Conservation (phyloP, 805 yeast species). For the Yamadazyma endophytica region DNA sequence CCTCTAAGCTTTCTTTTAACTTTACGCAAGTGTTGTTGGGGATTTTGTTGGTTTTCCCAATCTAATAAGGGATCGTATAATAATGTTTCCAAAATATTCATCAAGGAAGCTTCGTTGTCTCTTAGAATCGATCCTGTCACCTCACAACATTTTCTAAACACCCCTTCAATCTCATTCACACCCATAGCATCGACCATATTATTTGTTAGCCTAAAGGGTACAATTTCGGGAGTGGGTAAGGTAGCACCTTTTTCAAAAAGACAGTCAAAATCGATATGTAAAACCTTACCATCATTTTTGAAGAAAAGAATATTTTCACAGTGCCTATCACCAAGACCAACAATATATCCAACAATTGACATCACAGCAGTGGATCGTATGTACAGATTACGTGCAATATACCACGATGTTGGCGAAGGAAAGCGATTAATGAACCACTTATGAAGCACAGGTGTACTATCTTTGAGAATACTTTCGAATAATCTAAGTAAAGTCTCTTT, state of each 20-base stretch:
- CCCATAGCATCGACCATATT: slow-evolving; percentile 95
- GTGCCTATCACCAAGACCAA: slow-evolving; percentile 96
- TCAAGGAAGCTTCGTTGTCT: slow-evolving; percentile 73
- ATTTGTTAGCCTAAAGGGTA: slow-evolving; percentile 87
- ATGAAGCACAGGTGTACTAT: slow-evolving; percentile 67
- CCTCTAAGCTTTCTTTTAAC: slow-evolving; percentile 83
- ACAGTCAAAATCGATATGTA: slow-evolving; percentile 97
- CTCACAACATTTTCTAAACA: slow-evolving; percentile 81
- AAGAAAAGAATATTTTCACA: slow-evolving; percentile 83
- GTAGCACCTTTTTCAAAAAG: slow-evolving; percentile 82
- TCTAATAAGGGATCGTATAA: slow-evolving; percentile 89
- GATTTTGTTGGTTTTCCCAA: slow-evolving; percentile 53
- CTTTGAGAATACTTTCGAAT: slow-evolving; percentile 23
- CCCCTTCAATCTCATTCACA: slow-evolving; percentile 81
- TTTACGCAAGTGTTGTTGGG: slow-evolving; percentile 66
- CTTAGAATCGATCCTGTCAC: slow-evolving; percentile 72
- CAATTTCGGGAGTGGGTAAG: slow-evolving; percentile 79
- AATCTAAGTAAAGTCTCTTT: slow-evolving; percentile 16
- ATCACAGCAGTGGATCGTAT: slow-evolving; percentile 86
- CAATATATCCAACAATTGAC: slow-evolving; percentile 93
- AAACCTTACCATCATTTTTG: slow-evolving; percentile 67
- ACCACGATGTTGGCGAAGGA: slow-evolving; percentile 89
- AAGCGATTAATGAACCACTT: slow-evolving; percentile 87
- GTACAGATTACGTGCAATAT: slow-evolving; percentile 67
- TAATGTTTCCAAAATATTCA: slow-evolving; percentile 90